Evolutionary conservation across 495 filamentous ascomycete genomes (phyloP), one percentile per base, ranked within the genome.

Genomic region (Podospora tetraspora): DNA sequence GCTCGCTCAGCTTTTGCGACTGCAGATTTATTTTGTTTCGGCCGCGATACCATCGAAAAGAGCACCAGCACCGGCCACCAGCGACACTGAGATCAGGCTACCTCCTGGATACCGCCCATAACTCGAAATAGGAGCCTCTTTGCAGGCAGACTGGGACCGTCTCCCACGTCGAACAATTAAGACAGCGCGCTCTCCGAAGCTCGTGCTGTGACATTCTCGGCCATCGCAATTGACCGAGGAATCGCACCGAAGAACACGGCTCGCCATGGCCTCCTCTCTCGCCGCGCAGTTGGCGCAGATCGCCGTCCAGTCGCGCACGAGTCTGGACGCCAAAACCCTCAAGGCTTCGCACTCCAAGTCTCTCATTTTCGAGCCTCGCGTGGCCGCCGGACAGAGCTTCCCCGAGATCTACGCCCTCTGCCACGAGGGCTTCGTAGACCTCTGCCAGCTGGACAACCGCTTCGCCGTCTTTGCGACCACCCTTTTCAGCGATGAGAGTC

Each of bases 401-500:
- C 89, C 97, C 72, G 90, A 90, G 9, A 84, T 99, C 67, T 98
- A 91, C 76, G 83, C 90, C 60, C 85, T 97, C 75, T 97, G 93
- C 74, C 81, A 85, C 68, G 93, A 97, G 72, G 94, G 93, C 0
- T 98, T 92, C 72, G 85, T 90, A 29, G 95, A 99, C 70, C 82
- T 99, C 69, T 98, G 95, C 76, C 85, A 85, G 68, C 79, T 99
- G 23, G 96, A 99, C 76, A 68, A 79, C 6, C 87, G 92, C 37
- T 97, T 96, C 70, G 62, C 83, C 34, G 78, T 80, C 22, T 97
- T 92, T 74, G 84, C 84, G 61, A 81, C 82, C 58, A 90, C 86
- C 8, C 78, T 99, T 57, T 99, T 97, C 84, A 94, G 91, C 79
- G 90, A 93, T 69, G 90, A 96, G 76, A 97, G 94, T 81, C 95